These are phyloP conservation scores for Boletus fagicola DNA, from an alignment of 768 basidiomycete species.

Conservation along the genomic window DNA sequence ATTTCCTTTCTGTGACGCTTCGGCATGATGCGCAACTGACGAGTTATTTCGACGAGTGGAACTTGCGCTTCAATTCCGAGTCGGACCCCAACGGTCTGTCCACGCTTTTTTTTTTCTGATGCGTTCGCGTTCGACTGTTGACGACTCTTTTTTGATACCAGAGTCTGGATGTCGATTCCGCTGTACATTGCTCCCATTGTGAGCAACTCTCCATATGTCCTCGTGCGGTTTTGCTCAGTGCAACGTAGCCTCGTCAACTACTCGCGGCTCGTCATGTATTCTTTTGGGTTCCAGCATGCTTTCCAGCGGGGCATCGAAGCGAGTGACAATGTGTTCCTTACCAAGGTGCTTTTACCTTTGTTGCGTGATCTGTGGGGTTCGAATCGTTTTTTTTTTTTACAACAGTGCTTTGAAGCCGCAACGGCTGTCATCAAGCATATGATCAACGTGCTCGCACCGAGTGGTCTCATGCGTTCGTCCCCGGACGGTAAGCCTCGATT, in stretches of 20 bases:
- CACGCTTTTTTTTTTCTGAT: too few relatives aligned
- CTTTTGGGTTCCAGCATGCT: constrained; percentile 83
- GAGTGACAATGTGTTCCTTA: constrained; percentile 64
- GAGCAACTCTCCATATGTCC: constrained; percentile 25
- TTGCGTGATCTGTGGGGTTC: too few relatives aligned
- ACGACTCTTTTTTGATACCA: constrained; percentile 21
- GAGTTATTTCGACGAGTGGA: constrained; percentile 67
- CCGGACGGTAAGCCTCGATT: constrained; percentile 58
- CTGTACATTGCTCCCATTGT: constrained; percentile 72
- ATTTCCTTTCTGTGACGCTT: constrained; percentile 65
- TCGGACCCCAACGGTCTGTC: constrained; percentile 56
- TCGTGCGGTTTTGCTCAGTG: constrained; percentile 4
- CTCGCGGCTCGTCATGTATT: constrained; percentile 81
- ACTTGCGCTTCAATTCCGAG: constrained; percentile 52
- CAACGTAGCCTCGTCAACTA: constrained; percentile 63
- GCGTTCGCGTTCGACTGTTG: not conserved
- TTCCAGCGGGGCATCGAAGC: constrained; percentile 66
- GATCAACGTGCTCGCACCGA: constrained; percentile 62
- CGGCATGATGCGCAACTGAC: constrained; percentile 58
- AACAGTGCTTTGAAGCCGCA: constrained; percentile 64
- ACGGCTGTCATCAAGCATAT: constrained; percentile 64
- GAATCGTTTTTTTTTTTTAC: not conserved
- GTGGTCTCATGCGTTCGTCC: constrained; percentile 74
- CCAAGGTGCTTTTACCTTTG: constrained; percentile 58
- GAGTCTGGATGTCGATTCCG: constrained; percentile 62